Base-by-base conservation (phyloP, 805 yeast genomes). In the Saccharomycopsis guyanensis region DNA sequence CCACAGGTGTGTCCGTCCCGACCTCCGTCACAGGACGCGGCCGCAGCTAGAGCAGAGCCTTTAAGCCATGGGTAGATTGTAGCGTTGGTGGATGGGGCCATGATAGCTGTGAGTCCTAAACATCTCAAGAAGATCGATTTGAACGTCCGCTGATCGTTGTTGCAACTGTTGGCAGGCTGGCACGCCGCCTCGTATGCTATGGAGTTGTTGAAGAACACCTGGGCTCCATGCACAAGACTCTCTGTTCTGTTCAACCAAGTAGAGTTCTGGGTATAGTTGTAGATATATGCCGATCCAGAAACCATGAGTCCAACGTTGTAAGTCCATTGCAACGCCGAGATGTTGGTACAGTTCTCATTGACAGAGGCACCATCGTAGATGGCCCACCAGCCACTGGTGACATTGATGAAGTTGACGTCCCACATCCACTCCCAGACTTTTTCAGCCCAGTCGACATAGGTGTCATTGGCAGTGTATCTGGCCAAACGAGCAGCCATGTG, bases 91-190 rank as follows among this genome's bases (percentile, higher is more conserved):
- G 66, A 67, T 3, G 95, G 95, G 1, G 76, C 82, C 61, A 91
- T 64, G 41, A 76, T 71, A 0, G 91, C 79, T 1, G 95, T 82
- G 45, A 76, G 65, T 1, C 88, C 93, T 60, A 89, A 62, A 60
- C 80, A 80, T 47, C 96, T 70, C 1, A 87, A 60, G 55, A 86
- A 73, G 56, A 82, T 84, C 1, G 95, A 95, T 68, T 85, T 86
- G 73, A 91, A 89, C n/a, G 93, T 78, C 50, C 95, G 72, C 69
- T 89, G 95, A 69, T 89, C 97, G 46, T 76, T 81, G 64, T 86
- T 76, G 69, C 97, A 89, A 34, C 71, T 68, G 6, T 59, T 60
- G 1, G 66, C 54, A 15, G 71, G 69, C 68, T 86, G 94, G 64
- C 97, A 89, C 1, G 95, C 87, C 4, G 82, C 81, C 61, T 89